Evolutionary conservation across 257 asterid species (phyloP), one percentile per base, ranked within the genome.

Genomic region (Galeopsis tetrahit): DNA sequence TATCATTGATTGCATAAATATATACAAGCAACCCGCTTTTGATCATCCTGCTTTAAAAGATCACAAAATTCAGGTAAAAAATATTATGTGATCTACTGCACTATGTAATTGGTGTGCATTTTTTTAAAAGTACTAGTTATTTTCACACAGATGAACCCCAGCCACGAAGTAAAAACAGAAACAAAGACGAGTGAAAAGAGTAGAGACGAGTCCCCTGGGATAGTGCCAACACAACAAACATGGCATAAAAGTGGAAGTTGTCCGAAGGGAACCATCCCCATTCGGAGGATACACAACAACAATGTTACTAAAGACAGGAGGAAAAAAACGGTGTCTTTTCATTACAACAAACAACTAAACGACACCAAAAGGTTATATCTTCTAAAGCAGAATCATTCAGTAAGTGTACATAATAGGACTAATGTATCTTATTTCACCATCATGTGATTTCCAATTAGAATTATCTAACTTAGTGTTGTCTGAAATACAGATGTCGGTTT

Each of bases 161-260:
- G 75, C 63, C 38, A 76, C 60, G 71, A 75, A 6, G 62, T 63
- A 14, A 49, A 44, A 21, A 72, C 64, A 60, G 81, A 56, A 13
- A 52, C 60, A 11, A 11, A 32, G 42, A 34, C 39, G 5, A 28
- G 40, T 2, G 52, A 32, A 21, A 34, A 15, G 5, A 28, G 40
- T 2, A 46, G 69, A 61, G 28, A 61, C 56, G 35, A n/a, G 46
- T 59, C 75, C 5, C 63, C 71, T 48, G 5, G 14, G 36, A 56
- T 53, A 4, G 33, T 58, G 48, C 69, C 81, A 11, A 11, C 77
- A 66, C 96, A 90, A 66, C 96, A 90, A 63, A 33, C 71, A 55
- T 88, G 97, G 97, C 93, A 79, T 4, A 84, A 43, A 76, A 85
- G 77, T 63, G 96, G 96, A 51, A 88, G 84, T 21, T 90, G 96